These are phyloP conservation scores for Monosporascus sp. DNA, from an alignment of 2,329 filamentous ascomycete species.

Conservation along the genomic window DNA sequence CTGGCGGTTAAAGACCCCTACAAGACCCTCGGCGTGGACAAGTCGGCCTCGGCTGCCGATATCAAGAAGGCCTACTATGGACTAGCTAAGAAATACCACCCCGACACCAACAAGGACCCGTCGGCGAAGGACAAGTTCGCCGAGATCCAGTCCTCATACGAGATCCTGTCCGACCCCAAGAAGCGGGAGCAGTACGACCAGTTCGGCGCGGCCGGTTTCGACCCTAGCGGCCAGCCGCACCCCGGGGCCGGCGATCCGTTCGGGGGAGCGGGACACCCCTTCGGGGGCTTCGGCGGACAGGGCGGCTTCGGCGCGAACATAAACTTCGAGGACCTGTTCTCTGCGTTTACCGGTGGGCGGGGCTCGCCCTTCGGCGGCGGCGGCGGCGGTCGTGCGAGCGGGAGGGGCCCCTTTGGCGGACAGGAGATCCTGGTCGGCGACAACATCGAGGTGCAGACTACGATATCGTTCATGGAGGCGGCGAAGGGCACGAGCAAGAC, in stretches of 20 bases:
- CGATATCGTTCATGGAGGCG: slow-evolving; percentile 92
- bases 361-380: slow-evolving; percentile 51
- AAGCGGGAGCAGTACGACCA: slow-evolving; percentile 92
- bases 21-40: slow-evolving; percentile 75
- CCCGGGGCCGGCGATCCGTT: slow-evolving; percentile 55
- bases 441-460: slow-evolving; percentile 90
- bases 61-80: slow-evolving; percentile 99
- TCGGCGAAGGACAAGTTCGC: slow-evolving; percentile 92
- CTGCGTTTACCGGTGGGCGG: slow-evolving; percentile 64
- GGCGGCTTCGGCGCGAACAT: slow-evolving; percentile 77
- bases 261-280: slow-evolving; percentile 54
- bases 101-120: slow-evolving; percentile 94
- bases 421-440: slow-evolving; percentile 86
- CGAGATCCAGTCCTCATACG: slow-evolving; percentile 90
- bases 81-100: slow-evolving; percentile 94
- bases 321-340: slow-evolving; percentile 95
- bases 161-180: slow-evolving; percentile 84
- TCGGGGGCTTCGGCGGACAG: slow-evolving; percentile 48
- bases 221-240: slow-evolving; percentile 59
- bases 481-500: slow-evolving; percentile 87
- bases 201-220: slow-evolving; percentile 83
- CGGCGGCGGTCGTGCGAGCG: slow-evolving; percentile 43
- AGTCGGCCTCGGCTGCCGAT: slow-evolving; percentile 72
- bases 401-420: slow-evolving; percentile 63
- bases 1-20: slow-evolving; percentile 73